phyloP scores from a whole-genome alignment of 352 stramenopile species.

The Stephanocyclus meneghinianus region DNA sequence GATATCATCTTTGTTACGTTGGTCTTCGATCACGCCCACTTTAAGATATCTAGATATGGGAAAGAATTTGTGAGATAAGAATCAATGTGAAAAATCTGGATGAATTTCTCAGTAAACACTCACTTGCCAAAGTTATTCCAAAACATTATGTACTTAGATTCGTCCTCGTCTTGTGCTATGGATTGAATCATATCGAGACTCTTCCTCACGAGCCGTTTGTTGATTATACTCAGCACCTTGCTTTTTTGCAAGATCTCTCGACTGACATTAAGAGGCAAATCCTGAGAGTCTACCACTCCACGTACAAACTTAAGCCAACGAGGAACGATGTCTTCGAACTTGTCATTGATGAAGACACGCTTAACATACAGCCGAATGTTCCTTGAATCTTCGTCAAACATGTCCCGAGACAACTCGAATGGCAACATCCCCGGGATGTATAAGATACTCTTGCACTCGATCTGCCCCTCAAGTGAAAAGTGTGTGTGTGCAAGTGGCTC shows the following conservation, averaged over 20 bases:
- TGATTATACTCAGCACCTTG: slow-evolving; percentile 99
- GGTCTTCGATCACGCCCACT: slow-evolving; percentile 98
- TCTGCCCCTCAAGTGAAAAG: slow-evolving; percentile 98
- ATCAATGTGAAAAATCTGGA: slow-evolving; percentile 52
- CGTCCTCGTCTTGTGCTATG: slow-evolving; percentile 93
- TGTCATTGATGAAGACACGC: slow-evolving; percentile 99
- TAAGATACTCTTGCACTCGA: slow-evolving; percentile 99
- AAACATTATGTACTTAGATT: slow-evolving; percentile 88
- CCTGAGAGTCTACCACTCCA: slow-evolving; percentile 98
- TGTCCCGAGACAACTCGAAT: slow-evolving; percentile 99
- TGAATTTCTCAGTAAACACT: too few relatives aligned
- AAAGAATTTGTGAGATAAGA: slow-evolving; percentile 99
- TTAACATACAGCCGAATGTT: slow-evolving; percentile 99
- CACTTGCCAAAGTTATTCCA: slow-evolving; percentile 30
- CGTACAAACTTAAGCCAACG: slow-evolving; percentile 99
- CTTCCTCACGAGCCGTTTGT: slow-evolving; percentile 99
- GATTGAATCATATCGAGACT: slow-evolving; percentile 98
- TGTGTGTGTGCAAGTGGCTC: slow-evolving; percentile 96
- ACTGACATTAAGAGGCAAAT: slow-evolving; percentile 99
- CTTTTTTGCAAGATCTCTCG: slow-evolving; percentile 99
- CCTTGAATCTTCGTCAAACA: slow-evolving; percentile 98
- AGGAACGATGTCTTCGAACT: slow-evolving; percentile 99
- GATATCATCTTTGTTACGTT: slow-evolving; percentile 97
- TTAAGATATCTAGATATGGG: slow-evolving; percentile 90
- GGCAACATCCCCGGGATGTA: slow-evolving; percentile 95